phyloP scores from a whole-genome alignment of 2,329 filamentous ascomycete genomes.

The Chaetoscypha palmicola region DNA sequence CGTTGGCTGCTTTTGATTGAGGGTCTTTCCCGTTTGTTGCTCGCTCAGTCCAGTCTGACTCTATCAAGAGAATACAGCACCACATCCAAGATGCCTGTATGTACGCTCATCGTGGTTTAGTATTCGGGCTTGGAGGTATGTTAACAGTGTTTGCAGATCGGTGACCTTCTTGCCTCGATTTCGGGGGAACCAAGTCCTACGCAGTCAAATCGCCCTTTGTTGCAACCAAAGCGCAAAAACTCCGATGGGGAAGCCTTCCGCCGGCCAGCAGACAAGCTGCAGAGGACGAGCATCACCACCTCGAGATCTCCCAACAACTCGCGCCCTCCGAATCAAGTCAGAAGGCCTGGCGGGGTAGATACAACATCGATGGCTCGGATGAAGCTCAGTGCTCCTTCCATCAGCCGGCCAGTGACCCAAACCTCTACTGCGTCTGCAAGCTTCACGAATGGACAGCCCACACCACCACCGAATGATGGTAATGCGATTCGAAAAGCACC shows the following conservation, averaged over 20 bases:
- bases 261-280: slow-evolving; percentile 36
- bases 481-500: slow-evolving; percentile 25
- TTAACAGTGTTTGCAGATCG: slow-evolving; percentile 36
- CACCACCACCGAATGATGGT: slow-evolving; percentile 18
- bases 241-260: slow-evolving; percentile 41
- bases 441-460: slow-evolving; percentile 24
- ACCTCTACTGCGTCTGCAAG: slow-evolving; percentile 6
- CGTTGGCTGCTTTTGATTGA: slow-evolving; percentile 16
- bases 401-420: slow-evolving; percentile 2
- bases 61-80: background rate
- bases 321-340: slow-evolving; percentile 13
- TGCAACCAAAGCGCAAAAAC: slow-evolving; percentile 49
- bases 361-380: slow-evolving; percentile 18
- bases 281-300: slow-evolving; percentile 29
- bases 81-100: slow-evolving; percentile 25
- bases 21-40: too few species aligned
- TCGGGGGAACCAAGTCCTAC: slow-evolving; percentile 42
- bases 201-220: slow-evolving; percentile 27
- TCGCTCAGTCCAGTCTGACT: too few species aligned
- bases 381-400: slow-evolving; percentile 12
- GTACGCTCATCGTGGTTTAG: background rate
- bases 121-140: slow-evolving; percentile 7
- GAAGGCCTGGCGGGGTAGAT: slow-evolving; percentile 16
- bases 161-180: slow-evolving; percentile 55
- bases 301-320: slow-evolving; percentile 17